Percentiles rank a stretch among this genome's conserved stretches.
These are phyloP conservation scores for Aspergillus hortae DNA, from an alignment of 2,329 filamentous ascomycete species.

Conservation along the genomic window DNA sequence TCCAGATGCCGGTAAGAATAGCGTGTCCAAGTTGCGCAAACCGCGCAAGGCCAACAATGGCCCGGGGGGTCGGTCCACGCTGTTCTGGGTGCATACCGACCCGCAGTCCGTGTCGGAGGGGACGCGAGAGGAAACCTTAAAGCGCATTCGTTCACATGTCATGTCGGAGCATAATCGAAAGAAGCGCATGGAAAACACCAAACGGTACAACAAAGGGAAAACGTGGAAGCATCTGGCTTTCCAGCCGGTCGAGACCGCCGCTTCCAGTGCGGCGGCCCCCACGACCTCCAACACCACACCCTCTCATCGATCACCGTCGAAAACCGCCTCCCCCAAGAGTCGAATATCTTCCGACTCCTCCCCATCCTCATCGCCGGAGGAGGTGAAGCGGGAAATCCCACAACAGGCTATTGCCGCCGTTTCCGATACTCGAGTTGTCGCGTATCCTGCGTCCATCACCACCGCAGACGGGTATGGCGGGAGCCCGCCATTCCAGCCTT, in stretches of 20 bases:
- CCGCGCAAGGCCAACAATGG: slow-evolving; percentile 30
- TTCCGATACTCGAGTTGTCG: slow-evolving; percentile 4
- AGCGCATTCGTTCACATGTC: slow-evolving; percentile 42
- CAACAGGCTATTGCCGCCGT: slow-evolving; percentile 7
- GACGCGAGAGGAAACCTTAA: slow-evolving; percentile 37
- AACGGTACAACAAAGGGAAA: slow-evolving; percentile 34
- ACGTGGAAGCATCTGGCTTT: slow-evolving; percentile 37
- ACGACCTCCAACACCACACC: background rate
- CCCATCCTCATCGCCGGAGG: slow-evolving; percentile 10
- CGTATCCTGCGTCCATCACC: background rate
- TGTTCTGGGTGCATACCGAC: slow-evolving; percentile 41
- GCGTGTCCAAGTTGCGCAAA: slow-evolving; percentile 30
- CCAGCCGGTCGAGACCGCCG: slow-evolving; percentile 26
- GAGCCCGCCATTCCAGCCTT: slow-evolving; percentile 11
- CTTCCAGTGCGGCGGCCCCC: slow-evolving; percentile 12
- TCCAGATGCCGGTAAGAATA: slow-evolving; percentile 17
- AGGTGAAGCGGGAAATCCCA: slow-evolving; percentile 12
- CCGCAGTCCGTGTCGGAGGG: slow-evolving; percentile 34
- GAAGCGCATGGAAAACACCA: slow-evolving; percentile 37
- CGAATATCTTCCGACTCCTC: slow-evolving; percentile 3
- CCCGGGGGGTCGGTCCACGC: slow-evolving; percentile 27
- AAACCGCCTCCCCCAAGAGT: slow-evolving; percentile 2
- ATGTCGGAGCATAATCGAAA: slow-evolving; percentile 43
- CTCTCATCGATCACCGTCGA: slow-evolving; percentile 1
- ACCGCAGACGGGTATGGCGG: slow-evolving; percentile 10